phyloP scores from a whole-genome alignment of 805 yeast genomes.

The Kurtzmaniella cleridarum region DNA sequence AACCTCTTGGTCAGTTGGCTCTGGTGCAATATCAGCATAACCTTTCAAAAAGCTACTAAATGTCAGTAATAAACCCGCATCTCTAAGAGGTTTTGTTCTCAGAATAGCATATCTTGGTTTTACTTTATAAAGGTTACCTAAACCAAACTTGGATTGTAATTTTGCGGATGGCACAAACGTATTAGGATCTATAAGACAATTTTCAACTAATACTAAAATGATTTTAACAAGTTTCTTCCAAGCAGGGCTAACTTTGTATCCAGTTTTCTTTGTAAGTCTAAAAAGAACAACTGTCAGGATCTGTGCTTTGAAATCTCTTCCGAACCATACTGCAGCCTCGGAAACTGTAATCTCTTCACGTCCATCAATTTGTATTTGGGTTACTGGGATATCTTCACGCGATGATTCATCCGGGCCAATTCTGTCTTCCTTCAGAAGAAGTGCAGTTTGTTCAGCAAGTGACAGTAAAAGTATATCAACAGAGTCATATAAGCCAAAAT shows the following conservation, averaged over 20 bases:
- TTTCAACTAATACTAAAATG: slow-evolving; percentile 61
- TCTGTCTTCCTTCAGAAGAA: slow-evolving; percentile 40
- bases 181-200: slow-evolving; percentile 62
- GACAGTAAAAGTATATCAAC: slow-evolving; percentile 64
- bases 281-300: slow-evolving; percentile 81
- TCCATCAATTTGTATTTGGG: slow-evolving; percentile 42
- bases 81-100: slow-evolving; percentile 61
- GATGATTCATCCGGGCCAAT: slow-evolving; percentile 3
- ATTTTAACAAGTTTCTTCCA: slow-evolving; percentile 63
- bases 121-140: slow-evolving; percentile 54
- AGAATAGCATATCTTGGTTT: slow-evolving; percentile 63
- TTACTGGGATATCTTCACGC: slow-evolving; percentile 39
- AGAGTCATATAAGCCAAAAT: slow-evolving; percentile 49
- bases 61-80: slow-evolving; percentile 77
- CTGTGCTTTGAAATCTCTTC: slow-evolving; percentile 88
- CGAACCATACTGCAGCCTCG: slow-evolving; percentile 76
- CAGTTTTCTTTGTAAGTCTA: slow-evolving; percentile 61
- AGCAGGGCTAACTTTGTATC: slow-evolving; percentile 42
- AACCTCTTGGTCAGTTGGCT: slow-evolving; percentile 90
- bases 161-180: slow-evolving; percentile 40
- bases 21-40: slow-evolving; percentile 76
- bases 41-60: slow-evolving; percentile 91
- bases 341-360: slow-evolving; percentile 63
- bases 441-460: slow-evolving; percentile 64
- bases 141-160: slow-evolving; percentile 52